Evolutionary conservation across 805 yeast genomes (phyloP).

Genomic region (Hemisphaericaspora nanyangensis): DNA sequence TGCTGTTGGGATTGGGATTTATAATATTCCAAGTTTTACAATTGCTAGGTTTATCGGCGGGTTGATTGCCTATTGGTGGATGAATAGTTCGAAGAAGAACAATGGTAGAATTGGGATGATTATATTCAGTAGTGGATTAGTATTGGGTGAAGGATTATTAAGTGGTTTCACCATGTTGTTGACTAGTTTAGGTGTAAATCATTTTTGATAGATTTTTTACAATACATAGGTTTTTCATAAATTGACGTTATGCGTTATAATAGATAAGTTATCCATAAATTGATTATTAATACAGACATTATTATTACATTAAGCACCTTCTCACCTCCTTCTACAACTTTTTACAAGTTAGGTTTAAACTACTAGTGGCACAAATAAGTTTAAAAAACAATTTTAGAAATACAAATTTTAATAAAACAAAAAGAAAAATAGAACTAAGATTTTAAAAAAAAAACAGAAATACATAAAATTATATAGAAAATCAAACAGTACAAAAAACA

Average conservation of each 20-base stretch:
- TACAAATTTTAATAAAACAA: too few relatives aligned
- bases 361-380: too few relatives aligned
- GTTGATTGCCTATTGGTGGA: conserved; percentile 56
- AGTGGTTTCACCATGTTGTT: conserved; percentile 78
- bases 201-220: conserved; percentile 14
- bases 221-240: not conserved
- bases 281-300: too few relatives aligned
- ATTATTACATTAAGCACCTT: too few relatives aligned
- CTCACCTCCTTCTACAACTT: too few relatives aligned
- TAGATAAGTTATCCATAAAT: too few relatives aligned
- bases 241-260: too few relatives aligned
- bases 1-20: conserved; percentile 95
- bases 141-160: conserved; percentile 89
- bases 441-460: too few relatives aligned
- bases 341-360: too few relatives aligned
- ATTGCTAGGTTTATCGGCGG: conserved; percentile 94
- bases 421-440: too few relatives aligned
- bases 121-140: conserved; percentile 87
- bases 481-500: not conserved
- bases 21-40: conserved; percentile 90
- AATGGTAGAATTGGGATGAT: conserved; percentile 69
- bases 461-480: conserved; percentile 2
- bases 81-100: conserved; percentile 9
- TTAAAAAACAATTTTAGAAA: too few relatives aligned
- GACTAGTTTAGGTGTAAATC: conserved; percentile 52